Base-by-base conservation (phyloP, 2,329 filamentous ascomycete genomes). In the Magnaporthiopsis rhizophila region DNA sequence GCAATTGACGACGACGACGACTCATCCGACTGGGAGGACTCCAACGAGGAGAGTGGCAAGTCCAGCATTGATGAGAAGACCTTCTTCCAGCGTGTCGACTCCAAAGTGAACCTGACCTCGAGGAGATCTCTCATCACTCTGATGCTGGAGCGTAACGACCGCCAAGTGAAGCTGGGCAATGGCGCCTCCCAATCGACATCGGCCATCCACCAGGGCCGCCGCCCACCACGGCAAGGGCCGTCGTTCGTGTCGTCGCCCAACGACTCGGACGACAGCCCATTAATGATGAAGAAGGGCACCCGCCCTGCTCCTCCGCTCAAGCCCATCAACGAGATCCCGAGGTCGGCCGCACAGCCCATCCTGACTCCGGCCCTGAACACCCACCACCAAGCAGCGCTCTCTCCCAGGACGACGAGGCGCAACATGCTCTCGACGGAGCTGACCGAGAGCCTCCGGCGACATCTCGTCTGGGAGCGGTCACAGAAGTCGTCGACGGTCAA, bases 341-440 rank as follows among this genome's bases (percentile, higher is more conserved):
- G 89, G 58, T 88, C 91, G 1, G 74, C 72, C 4, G 84, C 85
- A 0, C 92, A 94, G 75, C 92, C 93, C 34, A 97, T 97, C 72
- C 85, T 88, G 71, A 85, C 88, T 72, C 88, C 86, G 18, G 84
- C 89, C 26, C 84, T 84, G n/a, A 87, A 87, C 65, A 74, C 76
- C 56, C 75, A 81, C 61, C 86, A 90, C 68, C 89, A 91, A 64
- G 86, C 88, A 34, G 90, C 92, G 1, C 83, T 97, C 68, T 98
- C 95, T 6, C 95, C 95, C 4, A 87, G 92, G 65, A 97, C 94
- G 0, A 97, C 93, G 0, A 86, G 95, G 62, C 86, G 93, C 66
- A 96, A 97, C 76, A 99, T 99, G 95, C 84, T 99, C 65, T 89
- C 91, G 11, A 96, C 91, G 0, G 95, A 99, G 78, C 81, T 99